A percentile compares a stretch with the other conserved stretches of the same genome.
Evolutionary conservation across 208 protist genomes (phyloP).

Genomic region (Trypanosoma lewisi): DNA sequence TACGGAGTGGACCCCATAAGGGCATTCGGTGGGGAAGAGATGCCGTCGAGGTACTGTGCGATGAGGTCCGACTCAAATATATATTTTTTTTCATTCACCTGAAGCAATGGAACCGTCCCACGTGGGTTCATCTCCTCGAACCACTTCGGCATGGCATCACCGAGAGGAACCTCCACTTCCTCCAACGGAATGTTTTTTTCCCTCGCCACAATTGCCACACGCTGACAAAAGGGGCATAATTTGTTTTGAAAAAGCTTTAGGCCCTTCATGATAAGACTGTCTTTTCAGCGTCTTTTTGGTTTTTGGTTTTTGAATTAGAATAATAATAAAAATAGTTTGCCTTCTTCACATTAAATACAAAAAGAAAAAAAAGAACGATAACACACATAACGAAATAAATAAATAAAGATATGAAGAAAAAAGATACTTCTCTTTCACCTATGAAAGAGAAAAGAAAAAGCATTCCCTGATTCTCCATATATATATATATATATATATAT

Average conservation of each 20-base stretch:
- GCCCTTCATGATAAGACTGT: constrained; percentile 25
- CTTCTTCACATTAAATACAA: background rate
- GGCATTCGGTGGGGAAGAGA: constrained; percentile 19
- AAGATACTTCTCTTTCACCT: background rate
- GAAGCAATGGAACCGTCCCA: constrained; percentile 67
- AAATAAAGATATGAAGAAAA: background rate
- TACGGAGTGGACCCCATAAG: constrained; percentile 46
- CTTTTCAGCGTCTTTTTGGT: background rate
- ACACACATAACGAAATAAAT: background rate
- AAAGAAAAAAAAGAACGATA: background rate
- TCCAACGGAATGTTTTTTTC: constrained; percentile 62
- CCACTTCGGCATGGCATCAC: constrained; percentile 61
- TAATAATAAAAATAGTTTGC: background rate
- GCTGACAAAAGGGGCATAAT: constrained; percentile 70
- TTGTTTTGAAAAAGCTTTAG: constrained; percentile 57
- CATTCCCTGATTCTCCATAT: too few species aligned
- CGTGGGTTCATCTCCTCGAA: constrained; percentile 76
- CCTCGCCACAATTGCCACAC: constrained; percentile 48
- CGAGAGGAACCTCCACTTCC: constrained; percentile 42
- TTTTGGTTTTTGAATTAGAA: background rate
- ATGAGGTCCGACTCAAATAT: constrained; percentile 76
- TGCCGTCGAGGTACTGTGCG: constrained; percentile 64
- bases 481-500: too few species aligned
- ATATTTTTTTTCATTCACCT: constrained; percentile 46
- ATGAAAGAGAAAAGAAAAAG: too few species aligned